phyloP scores from a whole-genome alignment of 352 stramenopile genomes.

The Pythium insidiosum region DNA sequence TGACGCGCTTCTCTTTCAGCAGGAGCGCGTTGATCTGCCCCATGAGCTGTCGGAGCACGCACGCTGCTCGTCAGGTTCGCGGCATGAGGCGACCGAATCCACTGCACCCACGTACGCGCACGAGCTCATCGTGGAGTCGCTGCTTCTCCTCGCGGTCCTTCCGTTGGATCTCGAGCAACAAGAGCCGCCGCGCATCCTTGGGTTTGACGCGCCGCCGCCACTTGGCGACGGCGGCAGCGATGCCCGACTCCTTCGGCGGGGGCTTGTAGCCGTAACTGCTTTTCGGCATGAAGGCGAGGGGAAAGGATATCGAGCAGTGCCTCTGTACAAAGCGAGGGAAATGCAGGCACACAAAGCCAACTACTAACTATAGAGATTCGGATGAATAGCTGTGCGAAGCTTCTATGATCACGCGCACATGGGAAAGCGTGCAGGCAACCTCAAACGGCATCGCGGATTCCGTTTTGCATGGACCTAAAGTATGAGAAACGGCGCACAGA shows the following conservation, averaged over 20 bases:
- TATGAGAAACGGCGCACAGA: too few relatives aligned
- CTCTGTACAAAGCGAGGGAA: too few relatives aligned
- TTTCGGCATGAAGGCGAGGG: too few relatives aligned
- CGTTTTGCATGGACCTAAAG: constrained; percentile 21
- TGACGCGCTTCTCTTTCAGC: constrained; percentile 43
- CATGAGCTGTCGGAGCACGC: constrained; percentile 29
- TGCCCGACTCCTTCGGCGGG: background rate
- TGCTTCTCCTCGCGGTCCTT: constrained; percentile 28
- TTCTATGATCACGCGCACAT: constrained; percentile 77
- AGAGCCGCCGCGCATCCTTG: constrained; percentile 27
- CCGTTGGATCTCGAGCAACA: constrained; percentile 28
- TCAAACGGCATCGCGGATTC: constrained; percentile 70
- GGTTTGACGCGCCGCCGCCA: constrained; percentile 19
- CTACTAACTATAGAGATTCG: background rate
- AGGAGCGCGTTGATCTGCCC: constrained; percentile 62
- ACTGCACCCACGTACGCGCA: too few relatives aligned
- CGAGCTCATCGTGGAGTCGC: constrained; percentile 26
- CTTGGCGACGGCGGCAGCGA: too few relatives aligned
- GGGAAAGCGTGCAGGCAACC: constrained; percentile 43
- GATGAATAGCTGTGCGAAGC: constrained; percentile 33
- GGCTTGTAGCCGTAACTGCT: too few relatives aligned
- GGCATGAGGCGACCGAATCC: too few relatives aligned
- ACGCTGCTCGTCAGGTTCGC: too few relatives aligned
- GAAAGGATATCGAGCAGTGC: too few relatives aligned
- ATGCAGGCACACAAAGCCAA: too few relatives aligned